Evolutionary conservation across 768 basidiomycete genomes (phyloP).

Genomic region (Neoboletus magnificus): DNA sequence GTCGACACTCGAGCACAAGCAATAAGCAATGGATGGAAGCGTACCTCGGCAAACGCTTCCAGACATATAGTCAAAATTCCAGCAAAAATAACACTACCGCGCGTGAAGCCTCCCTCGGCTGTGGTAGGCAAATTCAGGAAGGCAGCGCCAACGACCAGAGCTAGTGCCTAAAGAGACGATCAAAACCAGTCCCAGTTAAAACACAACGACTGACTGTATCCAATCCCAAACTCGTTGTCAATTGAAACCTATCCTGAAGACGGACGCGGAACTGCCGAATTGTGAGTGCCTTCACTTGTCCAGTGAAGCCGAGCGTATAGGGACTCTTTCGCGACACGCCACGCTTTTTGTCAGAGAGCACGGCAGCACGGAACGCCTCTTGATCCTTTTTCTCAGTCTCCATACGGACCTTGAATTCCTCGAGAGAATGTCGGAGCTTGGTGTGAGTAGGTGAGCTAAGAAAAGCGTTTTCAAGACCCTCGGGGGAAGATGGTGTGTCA

Average conservation of each 20-base stretch:
- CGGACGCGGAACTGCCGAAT: conserved; percentile 70
- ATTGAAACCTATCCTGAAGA: conserved; percentile 74
- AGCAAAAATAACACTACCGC: conserved; percentile 77
- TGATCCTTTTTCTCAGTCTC: conserved; percentile 64
- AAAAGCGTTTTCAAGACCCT: conserved; percentile 65
- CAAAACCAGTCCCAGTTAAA: not conserved
- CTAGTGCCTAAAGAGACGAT: conserved; percentile 7
- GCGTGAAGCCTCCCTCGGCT: conserved; percentile 81
- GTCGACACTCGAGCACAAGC: not conserved
- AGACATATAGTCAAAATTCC: conserved; percentile 64
- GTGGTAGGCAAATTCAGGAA: conserved; percentile 72
- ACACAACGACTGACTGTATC: conserved; percentile 46
- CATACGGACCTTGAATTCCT: conserved; percentile 54
- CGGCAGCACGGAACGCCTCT: conserved; percentile 73
- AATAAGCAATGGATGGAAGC: conserved; percentile 14
- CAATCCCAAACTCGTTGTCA: conserved; percentile 66
- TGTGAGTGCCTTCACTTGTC: conserved; percentile 70
- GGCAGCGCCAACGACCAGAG: conserved; percentile 69
- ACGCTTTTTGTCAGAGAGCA: conserved; percentile 71
- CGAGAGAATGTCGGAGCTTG: conserved; percentile 45
- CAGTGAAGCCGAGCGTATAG: conserved; percentile 75
- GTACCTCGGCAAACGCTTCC: conserved; percentile 69
- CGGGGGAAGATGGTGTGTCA: conserved; percentile 62
- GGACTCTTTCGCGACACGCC: conserved; percentile 76
- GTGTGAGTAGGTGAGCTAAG: conserved; percentile 43